phyloP scores from a whole-genome alignment of 2,329 filamentous ascomycete genomes.

The Arthrinium phaeospermum region DNA sequence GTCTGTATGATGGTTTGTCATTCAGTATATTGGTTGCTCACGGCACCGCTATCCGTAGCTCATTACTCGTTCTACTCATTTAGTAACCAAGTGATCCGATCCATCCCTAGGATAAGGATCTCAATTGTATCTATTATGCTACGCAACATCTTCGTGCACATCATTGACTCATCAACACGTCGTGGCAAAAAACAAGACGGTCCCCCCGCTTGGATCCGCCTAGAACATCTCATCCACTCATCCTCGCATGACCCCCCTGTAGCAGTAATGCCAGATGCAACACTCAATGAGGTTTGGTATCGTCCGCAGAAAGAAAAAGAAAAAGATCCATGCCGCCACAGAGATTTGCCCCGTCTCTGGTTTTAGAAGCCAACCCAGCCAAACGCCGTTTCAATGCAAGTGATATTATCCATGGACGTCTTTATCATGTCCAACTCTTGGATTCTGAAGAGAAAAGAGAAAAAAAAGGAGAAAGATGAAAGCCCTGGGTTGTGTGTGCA shows the following conservation, averaged over 20 bases:
- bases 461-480: background rate
- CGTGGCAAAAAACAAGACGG: background rate
- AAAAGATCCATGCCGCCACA: constrained; percentile 7
- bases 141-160: constrained; percentile 8
- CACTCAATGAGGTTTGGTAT: constrained; percentile 17
- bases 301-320: constrained; percentile 14
- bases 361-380: constrained; percentile 6
- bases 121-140: constrained; percentile 12
- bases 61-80: background rate
- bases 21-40: background rate
- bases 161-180: constrained; percentile 16
- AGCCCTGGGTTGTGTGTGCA: background rate
- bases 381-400: constrained; percentile 6
- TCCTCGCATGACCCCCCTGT: background rate
- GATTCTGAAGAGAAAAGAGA: background rate
- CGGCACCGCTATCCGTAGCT: background rate
- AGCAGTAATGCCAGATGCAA: constrained; percentile 17
- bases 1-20: background rate
- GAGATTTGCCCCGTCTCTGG: constrained; percentile 1
- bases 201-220: background rate
- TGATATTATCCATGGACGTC: constrained; percentile 5
- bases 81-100: background rate
- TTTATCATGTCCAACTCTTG: constrained; percentile 5
- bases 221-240: background rate
- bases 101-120: background rate